Evolutionary conservation across 805 yeast species (phyloP), one percentile per base, ranked within the genome.

Genomic region (Tetrapisispora taiwanensis): DNA sequence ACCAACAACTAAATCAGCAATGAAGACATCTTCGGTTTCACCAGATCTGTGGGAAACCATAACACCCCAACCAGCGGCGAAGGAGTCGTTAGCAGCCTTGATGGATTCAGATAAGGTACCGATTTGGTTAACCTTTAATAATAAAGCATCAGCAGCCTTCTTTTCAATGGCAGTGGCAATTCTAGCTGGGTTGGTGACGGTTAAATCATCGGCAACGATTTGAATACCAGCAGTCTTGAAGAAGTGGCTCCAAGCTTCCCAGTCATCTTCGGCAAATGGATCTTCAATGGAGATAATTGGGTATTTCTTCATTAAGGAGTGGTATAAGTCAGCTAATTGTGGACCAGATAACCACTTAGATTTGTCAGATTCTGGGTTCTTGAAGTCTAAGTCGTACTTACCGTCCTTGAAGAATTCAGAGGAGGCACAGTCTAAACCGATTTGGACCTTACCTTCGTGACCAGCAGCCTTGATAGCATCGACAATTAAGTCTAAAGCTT

Each of bases 1-100:
- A 78, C 97, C 97, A 63, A 92, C 98, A 64, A 87, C 76, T 69
- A 90, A 79, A 74, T 90, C 97, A 66, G 98, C 97, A 71, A 90
- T 90, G 77, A 86, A 82, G 65, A 94, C 83, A 75, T 92, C 98
- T 78, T 92, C 98, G 58, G 97, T 89, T 80, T 90, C 98, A 76
- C 98, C 98, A 62, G 97, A 89, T 82, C 98, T 88, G 87, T 90
- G 98, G 65, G 97, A 89, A 63, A 92, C 97, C 97, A 90, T 89
- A 68, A 89, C 96, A 79, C 97, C 97, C 98, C 98, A 90, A 67
- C 87, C 87, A 54, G 96, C 97, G 55, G 79, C 81, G 75, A 79
- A 89, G 48, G 97, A 85, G 72, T 84, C 92, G 70, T 84, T 73
- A 65, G 97, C 97, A 65, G 97, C 97, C 71, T 87, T 78, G 73